These are phyloP conservation scores for Cutaneotrichosporon sp. DNA, from an alignment of 1,284 basidiomycete species.

Conservation along the genomic window DNA sequence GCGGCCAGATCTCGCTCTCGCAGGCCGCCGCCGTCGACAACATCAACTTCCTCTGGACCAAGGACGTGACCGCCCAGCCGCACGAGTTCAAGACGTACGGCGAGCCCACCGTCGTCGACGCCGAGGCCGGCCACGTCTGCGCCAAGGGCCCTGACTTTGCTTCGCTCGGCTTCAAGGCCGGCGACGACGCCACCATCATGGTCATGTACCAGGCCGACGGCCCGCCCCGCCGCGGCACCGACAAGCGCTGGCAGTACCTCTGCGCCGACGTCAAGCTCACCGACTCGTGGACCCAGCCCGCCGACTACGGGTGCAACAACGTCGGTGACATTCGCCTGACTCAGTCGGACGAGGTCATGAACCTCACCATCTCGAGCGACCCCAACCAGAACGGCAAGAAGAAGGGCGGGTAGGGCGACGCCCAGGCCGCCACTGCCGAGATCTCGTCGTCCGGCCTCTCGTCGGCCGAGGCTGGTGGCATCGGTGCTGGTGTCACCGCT, in stretches of 20 bases:
- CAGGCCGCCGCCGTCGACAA: constrained; percentile 62
- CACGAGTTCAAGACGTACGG: constrained; percentile 33
- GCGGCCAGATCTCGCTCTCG: constrained; percentile 19
- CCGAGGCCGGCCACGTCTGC: constrained; percentile 35
- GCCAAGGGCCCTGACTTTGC: constrained; percentile 35
- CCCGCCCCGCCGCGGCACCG: constrained; percentile 8
- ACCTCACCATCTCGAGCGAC: background rate
- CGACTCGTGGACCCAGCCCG: constrained; percentile 15
- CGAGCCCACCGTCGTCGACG: constrained; percentile 25
- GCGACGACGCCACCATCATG: constrained; percentile 35
- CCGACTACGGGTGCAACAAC: constrained; percentile 8
- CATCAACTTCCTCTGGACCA: constrained; percentile 71
- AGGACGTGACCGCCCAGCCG: constrained; percentile 7
- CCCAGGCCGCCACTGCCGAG: background rate
- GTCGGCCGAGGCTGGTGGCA: constrained; percentile 16
- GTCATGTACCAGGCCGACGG: constrained; percentile 34
- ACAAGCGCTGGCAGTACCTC: constrained; percentile 27
- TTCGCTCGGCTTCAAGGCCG: constrained; percentile 29
- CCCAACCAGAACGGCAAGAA: background rate
- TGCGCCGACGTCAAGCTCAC: constrained; percentile 40
- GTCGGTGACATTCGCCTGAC: background rate
- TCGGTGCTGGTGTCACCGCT: constrained; percentile 21
- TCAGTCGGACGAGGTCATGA: background rate
- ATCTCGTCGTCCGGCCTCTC: constrained; percentile 3
- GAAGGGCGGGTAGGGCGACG: too few relatives aligned